These are phyloP conservation scores for Cladorrhinum sp. DNA, from an alignment of 2,329 filamentous ascomycete genomes.

Conservation along the genomic window DNA sequence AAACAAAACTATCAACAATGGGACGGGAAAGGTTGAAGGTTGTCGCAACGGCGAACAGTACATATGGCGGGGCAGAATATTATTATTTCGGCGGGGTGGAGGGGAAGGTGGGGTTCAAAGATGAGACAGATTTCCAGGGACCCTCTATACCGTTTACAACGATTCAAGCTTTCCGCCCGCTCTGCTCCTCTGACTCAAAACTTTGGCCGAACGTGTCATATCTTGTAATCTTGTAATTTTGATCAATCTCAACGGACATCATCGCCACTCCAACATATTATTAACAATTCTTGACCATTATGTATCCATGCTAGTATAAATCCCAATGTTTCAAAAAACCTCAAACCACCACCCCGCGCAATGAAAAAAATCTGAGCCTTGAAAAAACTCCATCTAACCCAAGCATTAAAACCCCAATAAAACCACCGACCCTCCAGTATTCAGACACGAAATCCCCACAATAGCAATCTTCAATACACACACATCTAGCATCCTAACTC, in stretches of 20 bases:
- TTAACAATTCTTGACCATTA: not conserved
- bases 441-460: no score
- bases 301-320: no score
- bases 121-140: slow-evolving; percentile 1
- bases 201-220: not conserved
- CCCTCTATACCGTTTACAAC: slow-evolving; percentile 1
- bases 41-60: slow-evolving; percentile 18
- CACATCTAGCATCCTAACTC: no score
- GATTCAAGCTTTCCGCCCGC: not conserved
- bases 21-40: slow-evolving; percentile 5
- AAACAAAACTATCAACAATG: not conserved
- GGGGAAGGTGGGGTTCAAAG: slow-evolving; percentile 24
- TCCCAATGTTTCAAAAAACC: not conserved
- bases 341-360: not conserved
- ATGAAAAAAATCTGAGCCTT: not conserved
- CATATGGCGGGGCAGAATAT: slow-evolving; percentile 27
- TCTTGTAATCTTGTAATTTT: not conserved
- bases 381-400: not conserved
- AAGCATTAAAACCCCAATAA: not conserved
- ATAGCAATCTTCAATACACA: no score
- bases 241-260: no score
- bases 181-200: not conserved
- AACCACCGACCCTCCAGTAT: no score
- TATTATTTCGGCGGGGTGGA: slow-evolving; percentile 27
- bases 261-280: no score